A percentile compares a stretch with the other conserved stretches of the same genome.
These are phyloP conservation scores for Stephanodiscus triporus DNA, from an alignment of 108 stramenopile species.

Conservation along the genomic window DNA sequence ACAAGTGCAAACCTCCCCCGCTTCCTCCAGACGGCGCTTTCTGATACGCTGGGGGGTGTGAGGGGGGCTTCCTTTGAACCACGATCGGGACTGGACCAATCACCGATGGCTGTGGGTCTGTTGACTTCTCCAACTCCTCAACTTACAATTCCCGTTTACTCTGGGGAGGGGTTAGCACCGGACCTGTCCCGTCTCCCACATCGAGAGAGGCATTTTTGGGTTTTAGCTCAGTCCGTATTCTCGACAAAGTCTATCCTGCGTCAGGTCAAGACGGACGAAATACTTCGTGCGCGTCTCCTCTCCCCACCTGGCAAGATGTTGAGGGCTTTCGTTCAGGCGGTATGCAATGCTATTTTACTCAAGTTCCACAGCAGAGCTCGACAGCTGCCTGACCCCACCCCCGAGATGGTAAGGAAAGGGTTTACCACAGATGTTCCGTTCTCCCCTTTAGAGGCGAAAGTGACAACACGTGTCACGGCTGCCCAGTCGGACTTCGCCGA, in stretches of 20 bases:
- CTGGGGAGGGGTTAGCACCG: no score
- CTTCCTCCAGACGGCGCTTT: not conserved
- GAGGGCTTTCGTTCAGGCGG: not conserved
- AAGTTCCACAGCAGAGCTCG: no score
- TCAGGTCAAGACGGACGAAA: not conserved
- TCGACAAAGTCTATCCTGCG: not conserved
- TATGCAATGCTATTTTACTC: not conserved
- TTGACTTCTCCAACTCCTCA: no score
- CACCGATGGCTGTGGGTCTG: no score
- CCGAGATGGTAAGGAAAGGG: no score
- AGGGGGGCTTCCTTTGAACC: not conserved
- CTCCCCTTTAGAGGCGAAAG: not conserved
- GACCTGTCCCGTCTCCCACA: no score
- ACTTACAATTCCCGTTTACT: no score
- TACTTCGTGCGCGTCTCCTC: not conserved
- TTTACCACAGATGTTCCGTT: not conserved
- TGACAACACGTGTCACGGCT: not conserved
- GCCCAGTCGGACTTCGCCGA: not conserved
- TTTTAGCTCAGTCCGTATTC: no score
- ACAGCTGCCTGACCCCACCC: no score
- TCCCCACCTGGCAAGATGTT: not conserved
- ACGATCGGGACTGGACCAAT: not conserved
- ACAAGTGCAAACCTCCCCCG: not conserved
- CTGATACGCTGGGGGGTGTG: not conserved
- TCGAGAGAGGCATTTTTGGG: no score